These are phyloP conservation scores for Actinomucor elegans DNA, from an alignment of 371 early-diverging fungal species.

Conservation along the genomic window DNA sequence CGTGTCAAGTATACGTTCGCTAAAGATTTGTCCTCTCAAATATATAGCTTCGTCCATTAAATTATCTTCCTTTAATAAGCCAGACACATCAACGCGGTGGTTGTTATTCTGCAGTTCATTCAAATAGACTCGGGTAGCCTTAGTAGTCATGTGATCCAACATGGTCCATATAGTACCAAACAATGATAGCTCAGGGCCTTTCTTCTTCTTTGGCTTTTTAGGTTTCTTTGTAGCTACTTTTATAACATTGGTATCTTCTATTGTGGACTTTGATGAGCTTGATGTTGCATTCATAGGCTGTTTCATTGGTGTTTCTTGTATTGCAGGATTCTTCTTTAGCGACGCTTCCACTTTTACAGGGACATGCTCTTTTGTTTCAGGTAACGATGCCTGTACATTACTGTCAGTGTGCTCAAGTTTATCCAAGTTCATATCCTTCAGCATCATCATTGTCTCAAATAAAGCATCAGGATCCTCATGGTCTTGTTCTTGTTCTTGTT, in stretches of 20 bases:
- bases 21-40: slow-evolving; percentile 48
- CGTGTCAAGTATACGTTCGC: slow-evolving; percentile 52
- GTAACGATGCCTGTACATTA: background rate
- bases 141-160: slow-evolving; percentile 48
- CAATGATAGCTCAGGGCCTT: slow-evolving; percentile 41
- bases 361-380: background rate
- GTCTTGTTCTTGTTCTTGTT: slow-evolving; percentile 19
- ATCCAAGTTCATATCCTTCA: slow-evolving; percentile 41
- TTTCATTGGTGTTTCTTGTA: background rate
- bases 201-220: slow-evolving; percentile 27
- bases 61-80: slow-evolving; percentile 17
- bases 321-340: background rate
- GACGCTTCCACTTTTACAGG: background rate
- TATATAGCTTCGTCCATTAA: slow-evolving; percentile 23
- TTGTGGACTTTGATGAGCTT: background rate
- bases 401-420: slow-evolving; percentile 5
- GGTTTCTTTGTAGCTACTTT: slow-evolving; percentile 5
- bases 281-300: no score
- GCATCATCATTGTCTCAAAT: slow-evolving; percentile 53
- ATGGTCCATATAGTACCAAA: slow-evolving; percentile 60
- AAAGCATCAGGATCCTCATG: slow-evolving; percentile 34
- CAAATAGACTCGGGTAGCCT: slow-evolving; percentile 38
- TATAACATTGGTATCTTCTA: slow-evolving; percentile 1
- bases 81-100: slow-evolving; percentile 1
- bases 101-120: slow-evolving; percentile 19